Evolutionary conservation across 2,329 filamentous ascomycete species (phyloP), one percentile per base, ranked within the genome.

Genomic region (Pseudocercospora vitis): DNA sequence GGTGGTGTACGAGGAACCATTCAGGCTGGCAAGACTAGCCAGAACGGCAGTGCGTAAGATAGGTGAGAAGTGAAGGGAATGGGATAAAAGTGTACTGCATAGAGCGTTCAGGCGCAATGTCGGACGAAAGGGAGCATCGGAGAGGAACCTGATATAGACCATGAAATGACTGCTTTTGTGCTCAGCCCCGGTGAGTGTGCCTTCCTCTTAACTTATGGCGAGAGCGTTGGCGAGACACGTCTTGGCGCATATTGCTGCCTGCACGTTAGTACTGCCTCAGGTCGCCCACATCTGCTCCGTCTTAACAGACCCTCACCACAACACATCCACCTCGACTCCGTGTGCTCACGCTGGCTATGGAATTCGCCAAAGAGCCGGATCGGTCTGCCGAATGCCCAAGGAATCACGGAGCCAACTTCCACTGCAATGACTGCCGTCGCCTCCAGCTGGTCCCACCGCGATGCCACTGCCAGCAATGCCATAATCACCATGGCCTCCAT

Each of bases 1-100:
- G 87, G 87, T 37, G 91, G 90, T 63, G 84, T 94, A 55, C 79
- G 90, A 64, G 89, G 88, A 44, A 71, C 67, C 49, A 68, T 82
- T 44, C 77, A 79, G 48, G 64, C 61, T 23, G 61, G 58, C n/a
- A 55, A 56, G 56, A 54, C 55, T 3, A 50, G 56, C 39, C 50
- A 52, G 51, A 64, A 64, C 49, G 62, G 61, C 14, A 51, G 45
- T 19, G 47, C 50, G 6, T 57, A 32, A 32, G 40, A 24, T 39
- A 21, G 50, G 40, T 14, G 55, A 44, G 31, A 52, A 31, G 44
- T n/a, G 16, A 32, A n/a, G 45, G 23, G 4, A 46, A 39, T 14
- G 47, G 35, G 24, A 23, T 40, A 7, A 50, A 52, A 21, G 49
- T 40, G 21, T 48, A 47, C 29, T 37, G 47, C 40, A 49, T 53